Base-by-base conservation (phyloP, 2,329 filamentous ascomycete species). In the Graphium sp. region DNA sequence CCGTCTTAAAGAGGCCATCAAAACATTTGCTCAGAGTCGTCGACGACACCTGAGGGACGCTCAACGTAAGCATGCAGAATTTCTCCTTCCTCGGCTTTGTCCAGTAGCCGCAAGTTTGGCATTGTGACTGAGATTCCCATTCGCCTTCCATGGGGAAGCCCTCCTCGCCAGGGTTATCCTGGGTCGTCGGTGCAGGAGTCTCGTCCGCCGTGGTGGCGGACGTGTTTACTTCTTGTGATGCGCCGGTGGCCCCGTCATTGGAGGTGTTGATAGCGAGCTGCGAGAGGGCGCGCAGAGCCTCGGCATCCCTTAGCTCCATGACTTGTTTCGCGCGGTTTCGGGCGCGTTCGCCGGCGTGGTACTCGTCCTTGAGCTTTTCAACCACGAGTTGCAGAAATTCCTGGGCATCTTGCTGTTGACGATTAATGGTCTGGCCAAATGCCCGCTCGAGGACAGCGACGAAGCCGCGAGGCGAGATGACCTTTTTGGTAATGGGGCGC, bases 361-460 rank as follows among this genome's bases (percentile, higher is more conserved):
- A 93, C 52, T 98, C 89, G 45, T 98, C 89, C 43, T 82, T 84
- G 32, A 98, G 59, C 29, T 87, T 68, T 55, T 98, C 87, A 3
- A 83, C 79, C 9, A 98, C 77, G 28, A 95, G 76, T 54, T 98
- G 89, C 32, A 98, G 55, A 37, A 98, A 94, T 49, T 98, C 89
- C 46, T 98, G 89, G 8, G 89, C 89, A 56, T 98, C 89, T 52
- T 98, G 89, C 52, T 98, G 89, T 46, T 89, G 83, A 30, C 87
- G 67, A 46, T 81, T 94, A 41, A 98, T 92, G 41, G 81, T 74
- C 43, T 91, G 87, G 32, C 73, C 72, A 45, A 94, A 98, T 1
- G 87, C 84, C 18, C 62, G 60, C 55, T 98, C 89, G 29, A 98
- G 60, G 1, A 80, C 76, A 36, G 67, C 62, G 24, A 98, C 78